These are phyloP conservation scores for Candida incommunis DNA, from an alignment of 805 yeast genomes.

Conservation along the genomic window DNA sequence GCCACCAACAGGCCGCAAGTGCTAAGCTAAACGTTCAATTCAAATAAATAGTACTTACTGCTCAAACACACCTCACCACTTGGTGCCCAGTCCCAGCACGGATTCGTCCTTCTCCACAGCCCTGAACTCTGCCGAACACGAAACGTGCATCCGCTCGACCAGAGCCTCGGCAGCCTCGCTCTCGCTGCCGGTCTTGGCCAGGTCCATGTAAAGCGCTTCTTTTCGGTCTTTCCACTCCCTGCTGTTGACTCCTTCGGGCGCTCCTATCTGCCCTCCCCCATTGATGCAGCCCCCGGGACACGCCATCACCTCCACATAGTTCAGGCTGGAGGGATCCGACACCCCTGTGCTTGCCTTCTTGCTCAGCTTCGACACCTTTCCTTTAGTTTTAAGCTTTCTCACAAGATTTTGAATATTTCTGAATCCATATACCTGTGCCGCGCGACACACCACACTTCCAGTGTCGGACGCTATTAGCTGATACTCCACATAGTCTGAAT, in stretches of 20 bases:
- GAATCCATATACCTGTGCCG: slow-evolving; percentile 77
- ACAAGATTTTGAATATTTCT: slow-evolving; percentile 89
- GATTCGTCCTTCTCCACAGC: neutral
- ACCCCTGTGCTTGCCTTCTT: slow-evolving; percentile 11
- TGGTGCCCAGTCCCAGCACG: neutral
- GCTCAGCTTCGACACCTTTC: slow-evolving; percentile 13
- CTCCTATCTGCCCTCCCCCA: slow-evolving; percentile 83
- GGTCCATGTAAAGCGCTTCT: slow-evolving; percentile 23
- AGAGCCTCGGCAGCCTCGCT: neutral
- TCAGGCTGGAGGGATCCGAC: slow-evolving; percentile 55
- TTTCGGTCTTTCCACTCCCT: slow-evolving; percentile 20
- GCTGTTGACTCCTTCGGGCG: slow-evolving; percentile 16
- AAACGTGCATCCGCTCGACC: neutral
- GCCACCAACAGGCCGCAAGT: no score
- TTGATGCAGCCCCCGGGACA: slow-evolving; percentile 97
- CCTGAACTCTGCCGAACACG: neutral
- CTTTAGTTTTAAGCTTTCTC: slow-evolving; percentile 50
- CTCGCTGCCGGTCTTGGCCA: slow-evolving; percentile 4
- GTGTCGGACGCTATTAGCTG: slow-evolving; percentile 29
- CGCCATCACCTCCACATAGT: slow-evolving; percentile 91
- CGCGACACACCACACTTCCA: slow-evolving; percentile 32
- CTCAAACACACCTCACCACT: slow-evolving; percentile 1
- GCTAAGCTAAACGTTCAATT: no score
- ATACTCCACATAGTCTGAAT: slow-evolving; percentile 62
- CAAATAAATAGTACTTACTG: no score